Evolutionary conservation across 495 filamentous ascomycete species (phyloP).

Genomic region (Penicillium canescens): DNA sequence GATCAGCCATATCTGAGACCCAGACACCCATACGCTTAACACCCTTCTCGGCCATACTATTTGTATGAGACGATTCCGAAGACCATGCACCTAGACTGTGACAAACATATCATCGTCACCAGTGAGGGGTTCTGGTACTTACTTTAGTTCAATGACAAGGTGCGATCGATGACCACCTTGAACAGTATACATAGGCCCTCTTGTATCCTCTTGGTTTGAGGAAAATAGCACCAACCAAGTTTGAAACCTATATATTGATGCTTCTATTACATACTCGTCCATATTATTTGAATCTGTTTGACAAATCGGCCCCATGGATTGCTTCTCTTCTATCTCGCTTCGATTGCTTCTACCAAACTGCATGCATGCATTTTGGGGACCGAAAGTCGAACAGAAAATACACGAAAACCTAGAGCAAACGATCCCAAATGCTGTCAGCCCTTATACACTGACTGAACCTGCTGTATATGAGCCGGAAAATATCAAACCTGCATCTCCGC

Average conservation of each 20-base stretch:
- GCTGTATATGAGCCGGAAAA: constrained; percentile 2
- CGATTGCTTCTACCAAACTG: neutral
- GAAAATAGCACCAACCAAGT: neutral
- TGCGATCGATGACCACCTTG: neutral
- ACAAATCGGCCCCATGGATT: neutral
- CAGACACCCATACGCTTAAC: neutral
- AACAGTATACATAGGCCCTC: neutral
- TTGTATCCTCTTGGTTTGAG: neutral
- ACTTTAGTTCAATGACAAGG: too few species aligned
- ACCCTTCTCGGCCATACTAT: too few species aligned
- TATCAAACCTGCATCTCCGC: neutral
- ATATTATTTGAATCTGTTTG: neutral
- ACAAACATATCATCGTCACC: too few species aligned
- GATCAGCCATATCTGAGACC: neutral
- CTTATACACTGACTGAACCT: neutral
- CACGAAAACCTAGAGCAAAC: neutral
- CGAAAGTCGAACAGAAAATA: neutral
- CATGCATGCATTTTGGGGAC: neutral
- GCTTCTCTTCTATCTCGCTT: neutral
- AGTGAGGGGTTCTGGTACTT: too few species aligned
- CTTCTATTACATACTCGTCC: neutral
- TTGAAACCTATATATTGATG: neutral
- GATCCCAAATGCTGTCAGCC: constrained; percentile 1
- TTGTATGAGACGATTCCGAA: too few species aligned
- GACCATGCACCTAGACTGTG: too few species aligned